phyloP scores from a whole-genome alignment of 495 filamentous ascomycete genomes.

The Neurospora sp. region DNA sequence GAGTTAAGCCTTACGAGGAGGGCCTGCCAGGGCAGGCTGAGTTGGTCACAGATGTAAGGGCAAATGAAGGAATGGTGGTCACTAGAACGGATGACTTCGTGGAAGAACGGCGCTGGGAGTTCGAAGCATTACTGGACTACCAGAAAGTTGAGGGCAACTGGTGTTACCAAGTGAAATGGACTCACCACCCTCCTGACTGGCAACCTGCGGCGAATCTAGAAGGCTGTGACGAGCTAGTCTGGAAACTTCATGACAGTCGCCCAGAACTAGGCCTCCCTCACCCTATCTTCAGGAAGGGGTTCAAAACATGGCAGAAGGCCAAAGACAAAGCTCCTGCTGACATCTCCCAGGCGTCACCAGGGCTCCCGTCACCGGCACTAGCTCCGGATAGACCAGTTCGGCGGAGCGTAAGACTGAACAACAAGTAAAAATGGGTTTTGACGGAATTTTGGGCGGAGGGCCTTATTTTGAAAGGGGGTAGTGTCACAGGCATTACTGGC shows the following conservation, averaged over 20 bases:
- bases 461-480: too few species aligned
- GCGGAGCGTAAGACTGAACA: too few species aligned
- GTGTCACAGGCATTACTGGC: too few species aligned
- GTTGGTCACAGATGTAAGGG: not conserved
- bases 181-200: too few species aligned
- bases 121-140: not conserved
- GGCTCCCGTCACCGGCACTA: too few species aligned
- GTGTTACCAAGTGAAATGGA: too few species aligned
- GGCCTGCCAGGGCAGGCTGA: accelerated
- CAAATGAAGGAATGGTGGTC: not conserved
- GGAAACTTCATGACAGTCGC: not conserved
- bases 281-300: not conserved
- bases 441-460: too few species aligned
- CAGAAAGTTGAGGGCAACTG: too few species aligned
- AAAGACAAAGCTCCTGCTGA: too few species aligned
- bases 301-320: not conserved
- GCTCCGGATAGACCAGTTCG: too few species aligned
- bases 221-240: not conserved
- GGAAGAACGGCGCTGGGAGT: not conserved
- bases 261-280: not conserved
- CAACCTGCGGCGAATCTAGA: not conserved
- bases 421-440: too few species aligned
- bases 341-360: too few species aligned
- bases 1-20: not conserved
- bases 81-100: not conserved